Evolutionary conservation across 2,329 filamentous ascomycete genomes (phyloP).

Genomic region (Fusarium hainanense): DNA sequence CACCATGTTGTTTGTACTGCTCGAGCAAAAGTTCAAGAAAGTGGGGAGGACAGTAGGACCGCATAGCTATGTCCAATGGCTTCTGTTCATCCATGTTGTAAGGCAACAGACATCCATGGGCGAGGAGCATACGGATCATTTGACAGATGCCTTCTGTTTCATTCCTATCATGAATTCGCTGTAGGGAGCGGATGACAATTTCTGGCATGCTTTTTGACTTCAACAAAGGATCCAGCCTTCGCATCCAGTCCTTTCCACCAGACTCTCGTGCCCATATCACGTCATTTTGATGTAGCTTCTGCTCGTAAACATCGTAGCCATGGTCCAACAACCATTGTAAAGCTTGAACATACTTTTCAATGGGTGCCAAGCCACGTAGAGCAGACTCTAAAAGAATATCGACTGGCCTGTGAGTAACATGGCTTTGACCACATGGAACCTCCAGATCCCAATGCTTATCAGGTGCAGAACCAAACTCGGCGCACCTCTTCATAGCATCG

Average conservation of each 20-base stretch:
- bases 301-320: background rate
- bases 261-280: background rate
- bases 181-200: background rate
- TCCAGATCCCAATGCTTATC: background rate
- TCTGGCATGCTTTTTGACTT: background rate
- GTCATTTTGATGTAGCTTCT: background rate
- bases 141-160: background rate
- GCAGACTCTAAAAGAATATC: background rate
- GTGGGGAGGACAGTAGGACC: background rate
- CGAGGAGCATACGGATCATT: background rate
- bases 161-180: background rate
- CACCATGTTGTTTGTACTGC: background rate
- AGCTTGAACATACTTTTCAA: background rate
- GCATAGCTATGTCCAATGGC: background rate
- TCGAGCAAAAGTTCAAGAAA: background rate
- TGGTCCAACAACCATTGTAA: background rate
- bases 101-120: background rate
- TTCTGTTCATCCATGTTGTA: background rate
- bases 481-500: background rate
- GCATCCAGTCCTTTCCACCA: background rate
- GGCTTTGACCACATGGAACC: fast-evolving
- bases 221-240: background rate
- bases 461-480: background rate
- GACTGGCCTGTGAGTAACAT: background rate
- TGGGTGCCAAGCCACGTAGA: fast-evolving